Evolutionary conservation across 257 asterid genomes (phyloP).

Genomic region (Ophiorrhiza pumila): DNA sequence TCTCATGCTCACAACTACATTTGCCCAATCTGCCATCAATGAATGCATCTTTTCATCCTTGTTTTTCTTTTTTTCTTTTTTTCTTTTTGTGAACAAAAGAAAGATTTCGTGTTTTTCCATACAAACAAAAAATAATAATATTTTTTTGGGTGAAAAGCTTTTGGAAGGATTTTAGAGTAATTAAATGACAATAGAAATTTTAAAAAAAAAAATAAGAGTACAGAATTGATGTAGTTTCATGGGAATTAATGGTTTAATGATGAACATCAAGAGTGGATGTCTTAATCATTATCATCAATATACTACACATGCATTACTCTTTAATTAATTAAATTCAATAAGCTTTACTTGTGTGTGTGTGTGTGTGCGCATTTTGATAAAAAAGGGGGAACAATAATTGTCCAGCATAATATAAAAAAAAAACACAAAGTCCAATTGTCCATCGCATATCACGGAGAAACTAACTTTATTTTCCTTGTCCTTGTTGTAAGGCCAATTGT

Average conservation of each 20-base stretch:
- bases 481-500: neutral
- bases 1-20: neutral
- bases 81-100: too few species aligned
- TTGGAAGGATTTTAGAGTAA: too few species aligned
- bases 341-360: neutral
- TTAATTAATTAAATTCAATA: too few species aligned
- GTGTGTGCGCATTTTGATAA: neutral
- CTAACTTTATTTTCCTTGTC: neutral
- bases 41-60: neutral
- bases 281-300: neutral
- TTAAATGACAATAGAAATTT: neutral
- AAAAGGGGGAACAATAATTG: neutral
- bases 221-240: neutral
- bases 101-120: too few species aligned
- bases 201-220: neutral
- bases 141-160: too few species aligned
- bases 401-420: neutral
- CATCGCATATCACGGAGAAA: neutral
- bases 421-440: neutral
- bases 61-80: too few species aligned
- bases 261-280: neutral
- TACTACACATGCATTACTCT: too few species aligned
- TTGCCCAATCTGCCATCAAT: neutral
- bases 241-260: neutral
- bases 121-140: too few species aligned